Conservation (phyloP, 768 basidiomycete genomes). For the Tylopilus vinaceipallidus region DNA sequence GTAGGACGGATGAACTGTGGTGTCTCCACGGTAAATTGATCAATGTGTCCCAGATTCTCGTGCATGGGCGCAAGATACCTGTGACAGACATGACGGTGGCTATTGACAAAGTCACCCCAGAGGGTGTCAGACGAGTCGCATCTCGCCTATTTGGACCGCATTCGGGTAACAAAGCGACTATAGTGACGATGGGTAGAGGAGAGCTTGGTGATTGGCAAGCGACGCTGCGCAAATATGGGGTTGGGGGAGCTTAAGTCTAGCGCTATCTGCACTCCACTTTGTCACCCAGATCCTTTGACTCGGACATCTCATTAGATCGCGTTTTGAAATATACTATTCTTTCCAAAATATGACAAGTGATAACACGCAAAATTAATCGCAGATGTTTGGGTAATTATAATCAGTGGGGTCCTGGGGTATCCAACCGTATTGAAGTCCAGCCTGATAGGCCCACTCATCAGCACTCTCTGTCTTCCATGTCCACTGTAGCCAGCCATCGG, state of each 20-base stretch:
- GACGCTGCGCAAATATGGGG: slow-evolving; percentile 67
- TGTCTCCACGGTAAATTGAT: neutral
- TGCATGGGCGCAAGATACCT: slow-evolving; percentile 82
- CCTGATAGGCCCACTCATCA: slow-evolving; percentile 89
- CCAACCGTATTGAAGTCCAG: slow-evolving; percentile 79
- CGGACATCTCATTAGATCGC: neutral
- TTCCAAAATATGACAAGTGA: neutral
- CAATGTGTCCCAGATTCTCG: slow-evolving; percentile 55
- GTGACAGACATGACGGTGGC: slow-evolving; percentile 88
- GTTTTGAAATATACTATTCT: slow-evolving; percentile 2
- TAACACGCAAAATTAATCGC: slow-evolving; percentile 32
- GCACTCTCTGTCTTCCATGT: slow-evolving; percentile 82
- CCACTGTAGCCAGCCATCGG: slow-evolving; percentile 78
- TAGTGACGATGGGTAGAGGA: slow-evolving; percentile 82
- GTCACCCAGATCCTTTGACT: neutral
- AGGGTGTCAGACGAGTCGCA: slow-evolving; percentile 75
- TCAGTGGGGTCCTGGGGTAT: slow-evolving; percentile 64
- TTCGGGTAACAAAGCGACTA: slow-evolving; percentile 64
- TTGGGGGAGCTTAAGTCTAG: slow-evolving; percentile 36
- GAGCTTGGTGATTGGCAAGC: slow-evolving; percentile 67
- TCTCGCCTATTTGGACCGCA: slow-evolving; percentile 67
- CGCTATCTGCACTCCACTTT: neutral
- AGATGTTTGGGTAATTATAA: slow-evolving; percentile 60
- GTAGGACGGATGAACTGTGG: slow-evolving; percentile 34
- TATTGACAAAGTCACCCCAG: slow-evolving; percentile 72